Conservation (phyloP, 1,284 basidiomycete species). For the Trametes versicolor region DNA sequence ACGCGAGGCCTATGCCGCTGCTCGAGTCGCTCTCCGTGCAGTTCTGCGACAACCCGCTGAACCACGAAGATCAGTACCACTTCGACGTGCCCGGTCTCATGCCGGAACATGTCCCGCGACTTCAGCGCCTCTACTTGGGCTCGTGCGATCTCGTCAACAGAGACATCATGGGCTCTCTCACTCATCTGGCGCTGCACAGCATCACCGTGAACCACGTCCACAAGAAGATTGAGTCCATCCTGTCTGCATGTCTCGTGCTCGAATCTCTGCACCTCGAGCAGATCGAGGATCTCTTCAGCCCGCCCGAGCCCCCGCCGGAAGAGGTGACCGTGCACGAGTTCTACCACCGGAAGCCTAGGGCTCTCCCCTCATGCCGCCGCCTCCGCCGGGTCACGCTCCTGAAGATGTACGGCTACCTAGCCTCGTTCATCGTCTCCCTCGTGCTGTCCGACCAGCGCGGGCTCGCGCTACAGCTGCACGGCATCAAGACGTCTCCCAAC, state of each 20-base stretch:
- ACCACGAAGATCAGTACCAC: neutral
- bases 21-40: constrained; percentile 2
- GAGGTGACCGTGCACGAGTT: neutral
- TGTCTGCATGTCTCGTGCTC: neutral
- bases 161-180: neutral
- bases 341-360: neutral
- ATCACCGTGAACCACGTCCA: neutral
- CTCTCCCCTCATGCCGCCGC: neutral
- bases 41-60: neutral
- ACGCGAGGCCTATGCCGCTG: neutral
- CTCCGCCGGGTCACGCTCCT: neutral
- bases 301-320: neutral
- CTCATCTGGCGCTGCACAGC: neutral
- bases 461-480: neutral
- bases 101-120: neutral
- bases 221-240: neutral
- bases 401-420: neutral
- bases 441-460: neutral
- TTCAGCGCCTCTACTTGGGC: neutral
- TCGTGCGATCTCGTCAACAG: neutral
- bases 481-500: neutral
- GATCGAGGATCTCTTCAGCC: neutral
- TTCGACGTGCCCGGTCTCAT: neutral
- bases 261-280: constrained; percentile 4
- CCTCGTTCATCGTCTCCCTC: neutral